Evolutionary conservation across 371 early-diverging fungal species (phyloP).

Genomic region (Zopfochytrium polystomum): DNA sequence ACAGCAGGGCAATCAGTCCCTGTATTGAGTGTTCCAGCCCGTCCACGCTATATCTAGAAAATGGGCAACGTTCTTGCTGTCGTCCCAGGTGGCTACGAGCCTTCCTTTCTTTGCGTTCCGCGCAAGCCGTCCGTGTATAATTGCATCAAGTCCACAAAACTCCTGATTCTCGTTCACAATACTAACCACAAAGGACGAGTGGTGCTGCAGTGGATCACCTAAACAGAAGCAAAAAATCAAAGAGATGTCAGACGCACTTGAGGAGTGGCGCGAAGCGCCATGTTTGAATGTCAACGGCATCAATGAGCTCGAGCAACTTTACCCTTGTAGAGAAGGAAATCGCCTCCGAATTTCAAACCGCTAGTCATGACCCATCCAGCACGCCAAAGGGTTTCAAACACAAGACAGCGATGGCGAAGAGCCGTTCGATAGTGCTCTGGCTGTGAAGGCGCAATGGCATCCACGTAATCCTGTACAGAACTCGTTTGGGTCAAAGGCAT

Average conservation of each 20-base stretch:
- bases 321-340: slow-evolving; percentile 22
- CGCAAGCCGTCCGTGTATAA: slow-evolving; percentile 12
- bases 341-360: slow-evolving; percentile 21
- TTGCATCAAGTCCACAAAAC: slow-evolving; percentile 5
- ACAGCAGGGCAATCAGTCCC: no score
- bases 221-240: neutral
- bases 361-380: slow-evolving; percentile 7
- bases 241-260: neutral
- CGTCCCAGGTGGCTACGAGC: no score
- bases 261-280: neutral
- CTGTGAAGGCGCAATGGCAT: no score
- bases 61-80: no score
- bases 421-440: no score
- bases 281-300: no score
- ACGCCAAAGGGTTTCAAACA: slow-evolving; percentile 8
- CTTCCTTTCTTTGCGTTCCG: slow-evolving; percentile 16
- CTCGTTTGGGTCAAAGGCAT: no score
- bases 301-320: no score
- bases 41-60: no score
- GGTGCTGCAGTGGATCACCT: slow-evolving; percentile 22
- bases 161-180: neutral
- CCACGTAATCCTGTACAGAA: no score
- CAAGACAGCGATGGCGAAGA: no score
- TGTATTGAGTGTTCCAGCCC: no score
- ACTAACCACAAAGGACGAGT: slow-evolving; percentile 12